phyloP scores from a whole-genome alignment of 1,284 basidiomycete genomes.

The Exsudoporus floridanus region DNA sequence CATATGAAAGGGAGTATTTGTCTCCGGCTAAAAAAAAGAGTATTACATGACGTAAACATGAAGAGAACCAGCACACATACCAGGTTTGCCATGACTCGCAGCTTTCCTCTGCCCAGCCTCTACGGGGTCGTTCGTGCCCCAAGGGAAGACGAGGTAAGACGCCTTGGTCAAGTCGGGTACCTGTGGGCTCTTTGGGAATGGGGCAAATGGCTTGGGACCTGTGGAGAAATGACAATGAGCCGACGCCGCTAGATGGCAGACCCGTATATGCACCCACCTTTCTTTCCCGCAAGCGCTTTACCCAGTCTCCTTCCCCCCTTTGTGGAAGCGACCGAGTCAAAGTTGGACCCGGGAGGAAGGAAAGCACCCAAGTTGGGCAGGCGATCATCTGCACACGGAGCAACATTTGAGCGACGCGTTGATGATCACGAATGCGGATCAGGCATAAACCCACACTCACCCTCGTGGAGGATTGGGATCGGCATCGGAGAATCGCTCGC shows the following conservation, averaged over 20 bases:
- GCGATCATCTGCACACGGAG: conserved; percentile 10
- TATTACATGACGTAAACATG: not conserved
- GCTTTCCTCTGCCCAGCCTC: conserved; percentile 57
- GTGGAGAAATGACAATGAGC: not conserved
- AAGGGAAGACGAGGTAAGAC: conserved; percentile 68
- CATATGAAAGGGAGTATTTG: conserved; percentile 22
- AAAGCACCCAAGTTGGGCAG: conserved; percentile 32
- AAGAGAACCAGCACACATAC: conserved; percentile 8
- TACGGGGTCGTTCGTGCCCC: conserved; percentile 74
- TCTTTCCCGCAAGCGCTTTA: conserved; percentile 14
- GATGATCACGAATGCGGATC: not conserved
- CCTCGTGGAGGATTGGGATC: conserved; percentile 11
- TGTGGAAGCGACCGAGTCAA: conserved; percentile 16
- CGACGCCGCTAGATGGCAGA: not conserved
- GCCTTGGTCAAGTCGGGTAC: conserved; percentile 38
- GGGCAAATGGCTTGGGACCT: conserved; percentile 11
- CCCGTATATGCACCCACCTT: conserved; percentile 6
- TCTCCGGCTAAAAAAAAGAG: not conserved
- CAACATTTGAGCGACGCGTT: conserved; percentile 3
- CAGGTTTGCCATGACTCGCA: conserved; percentile 3
- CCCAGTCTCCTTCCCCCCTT: conserved; percentile 16
- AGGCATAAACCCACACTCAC: conserved; percentile 18
- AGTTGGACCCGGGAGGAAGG: conserved; percentile 19
- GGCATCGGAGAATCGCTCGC: conserved; percentile 65
- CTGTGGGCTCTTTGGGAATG: conserved; percentile 31